A percentile compares a stretch with the other conserved stretches of the same genome.
These are phyloP conservation scores for Apiotrichum montevideense DNA, from an alignment of 1,284 basidiomycete species.

Conservation along the genomic window DNA sequence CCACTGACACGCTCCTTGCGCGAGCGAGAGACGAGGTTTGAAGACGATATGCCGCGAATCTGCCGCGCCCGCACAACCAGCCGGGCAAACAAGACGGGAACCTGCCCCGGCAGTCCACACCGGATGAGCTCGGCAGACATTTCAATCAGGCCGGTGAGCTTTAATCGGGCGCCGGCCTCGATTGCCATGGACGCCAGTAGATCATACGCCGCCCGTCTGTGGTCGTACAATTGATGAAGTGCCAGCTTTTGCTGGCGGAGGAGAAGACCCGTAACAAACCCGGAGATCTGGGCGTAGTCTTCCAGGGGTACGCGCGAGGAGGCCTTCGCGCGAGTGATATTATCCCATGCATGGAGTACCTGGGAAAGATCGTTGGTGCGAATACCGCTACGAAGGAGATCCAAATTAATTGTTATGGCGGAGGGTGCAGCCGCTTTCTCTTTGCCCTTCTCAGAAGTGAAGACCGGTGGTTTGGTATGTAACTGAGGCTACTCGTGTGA, in stretches of 20 bases:
- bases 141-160: conserved; percentile 17
- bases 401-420: background rate
- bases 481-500: too few species aligned
- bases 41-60: too few species aligned
- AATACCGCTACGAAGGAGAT: background rate
- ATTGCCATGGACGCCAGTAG: conserved; percentile 19
- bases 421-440: too few species aligned
- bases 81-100: conserved; percentile 4
- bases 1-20: too few species aligned
- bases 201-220: conserved; percentile 13
- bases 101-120: conserved; percentile 15
- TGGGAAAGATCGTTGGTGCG: background rate
- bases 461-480: too few species aligned
- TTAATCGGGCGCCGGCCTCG: conserved; percentile 21
- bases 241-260: background rate
- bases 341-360: conserved; percentile 8
- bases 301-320: background rate
- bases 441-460: too few species aligned
- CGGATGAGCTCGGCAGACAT: conserved; percentile 21
- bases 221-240: conserved; percentile 3
- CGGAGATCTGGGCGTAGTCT: conserved; percentile 13
- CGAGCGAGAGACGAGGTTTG: too few species aligned
- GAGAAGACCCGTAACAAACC: conserved; percentile 6
- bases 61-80: too few species aligned
- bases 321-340: conserved; percentile 8